Percentiles rank a stretch among this genome's conserved stretches.
Conservation (phyloP, 2,329 filamentous ascomycete species). For the Daldinia sp. region DNA sequence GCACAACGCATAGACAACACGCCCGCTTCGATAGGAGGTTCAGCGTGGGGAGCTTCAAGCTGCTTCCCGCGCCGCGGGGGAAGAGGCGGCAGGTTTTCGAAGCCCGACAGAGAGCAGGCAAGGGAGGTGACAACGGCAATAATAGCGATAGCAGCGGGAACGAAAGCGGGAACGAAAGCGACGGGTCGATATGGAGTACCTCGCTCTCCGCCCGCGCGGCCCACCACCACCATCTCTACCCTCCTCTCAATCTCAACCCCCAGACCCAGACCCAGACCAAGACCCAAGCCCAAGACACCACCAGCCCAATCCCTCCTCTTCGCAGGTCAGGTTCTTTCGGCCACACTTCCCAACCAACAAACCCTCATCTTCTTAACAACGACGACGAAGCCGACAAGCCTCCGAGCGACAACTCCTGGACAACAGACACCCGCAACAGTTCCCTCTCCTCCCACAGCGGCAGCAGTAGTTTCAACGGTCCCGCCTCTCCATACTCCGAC, state of each 20-base stretch:
- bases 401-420: slow-evolving; percentile 15
- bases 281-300: background rate
- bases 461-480: background rate
- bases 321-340: background rate
- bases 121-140: background rate
- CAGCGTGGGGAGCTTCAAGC: slow-evolving; percentile 33
- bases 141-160: background rate
- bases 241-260: background rate
- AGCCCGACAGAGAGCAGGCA: background rate
- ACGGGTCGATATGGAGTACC: background rate
- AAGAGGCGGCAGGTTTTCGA: slow-evolving; percentile 1
- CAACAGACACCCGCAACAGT: slow-evolving; percentile 1
- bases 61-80: slow-evolving; percentile 41
- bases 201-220: background rate
- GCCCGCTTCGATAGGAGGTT: background rate
- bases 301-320: background rate
- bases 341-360: too few species aligned
- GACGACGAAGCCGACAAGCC: background rate
- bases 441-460: background rate
- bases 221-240: background rate
- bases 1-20: background rate
- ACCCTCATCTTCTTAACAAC: too few species aligned
- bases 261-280: background rate
- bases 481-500: background rate
- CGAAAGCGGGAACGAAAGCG: background rate